These are phyloP conservation scores for Fusarium solani-melongenae DNA, from an alignment of 2,329 filamentous ascomycete genomes.

Conservation along the genomic window DNA sequence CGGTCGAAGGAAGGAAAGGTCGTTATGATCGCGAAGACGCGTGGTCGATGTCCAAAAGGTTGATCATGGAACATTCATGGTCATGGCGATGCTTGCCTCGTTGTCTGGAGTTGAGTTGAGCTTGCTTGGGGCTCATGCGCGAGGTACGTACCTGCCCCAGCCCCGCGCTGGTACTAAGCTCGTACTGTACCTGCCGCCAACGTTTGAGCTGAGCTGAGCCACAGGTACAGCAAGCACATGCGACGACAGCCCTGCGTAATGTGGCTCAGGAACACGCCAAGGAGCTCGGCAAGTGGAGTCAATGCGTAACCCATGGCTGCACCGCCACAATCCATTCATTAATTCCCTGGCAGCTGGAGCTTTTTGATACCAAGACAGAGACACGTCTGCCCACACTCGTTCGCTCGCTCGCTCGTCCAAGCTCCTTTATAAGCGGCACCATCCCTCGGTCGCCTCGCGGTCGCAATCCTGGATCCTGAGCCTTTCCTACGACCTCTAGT, in stretches of 20 bases:
- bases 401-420: constrained; percentile 22
- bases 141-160: constrained; percentile 17
- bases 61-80: constrained; percentile 32
- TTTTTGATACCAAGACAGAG: constrained; percentile 34
- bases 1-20: constrained; percentile 7
- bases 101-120: constrained; percentile 6
- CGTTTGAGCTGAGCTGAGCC: constrained; percentile 31
- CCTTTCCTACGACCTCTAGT: background rate
- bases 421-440: constrained; percentile 39
- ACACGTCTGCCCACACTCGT: constrained; percentile 37
- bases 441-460: constrained; percentile 17
- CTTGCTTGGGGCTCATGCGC: constrained; percentile 21
- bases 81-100: constrained; percentile 6
- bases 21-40: constrained; percentile 12
- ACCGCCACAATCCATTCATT: constrained; percentile 33
- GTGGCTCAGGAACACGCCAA: background rate
- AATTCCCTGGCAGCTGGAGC: constrained; percentile 23
- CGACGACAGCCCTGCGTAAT: background rate
- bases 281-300: constrained; percentile 35
- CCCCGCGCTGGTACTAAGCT: constrained; percentile 16
- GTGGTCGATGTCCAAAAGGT: constrained; percentile 25
- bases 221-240: constrained; percentile 37
- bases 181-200: constrained; percentile 1
- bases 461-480: constrained; percentile 9
- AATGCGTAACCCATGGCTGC: constrained; percentile 40